phyloP scores from a whole-genome alignment of 495 filamentous ascomycete species.

The Xylaria telfairii region DNA sequence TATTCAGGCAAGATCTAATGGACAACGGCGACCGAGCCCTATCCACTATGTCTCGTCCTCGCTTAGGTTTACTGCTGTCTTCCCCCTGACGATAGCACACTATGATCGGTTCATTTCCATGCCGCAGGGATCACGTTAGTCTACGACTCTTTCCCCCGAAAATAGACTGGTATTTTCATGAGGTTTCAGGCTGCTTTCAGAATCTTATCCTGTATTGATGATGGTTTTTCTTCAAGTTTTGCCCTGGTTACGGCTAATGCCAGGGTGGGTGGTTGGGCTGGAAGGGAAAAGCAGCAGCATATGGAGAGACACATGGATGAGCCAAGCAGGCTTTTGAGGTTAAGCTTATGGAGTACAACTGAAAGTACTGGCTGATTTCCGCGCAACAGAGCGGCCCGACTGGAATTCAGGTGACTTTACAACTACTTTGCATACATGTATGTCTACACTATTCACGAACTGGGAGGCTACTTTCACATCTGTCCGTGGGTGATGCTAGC shows the following conservation, averaged over 20 bases:
- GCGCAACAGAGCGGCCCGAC: slow-evolving; percentile 11
- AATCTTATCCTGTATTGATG: slow-evolving; percentile 41
- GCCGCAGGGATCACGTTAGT: slow-evolving; percentile 34
- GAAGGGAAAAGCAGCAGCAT: slow-evolving; percentile 33
- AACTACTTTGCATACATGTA: slow-evolving; percentile 21
- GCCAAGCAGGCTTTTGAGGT: slow-evolving; percentile 12
- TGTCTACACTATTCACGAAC: slow-evolving; percentile 10
- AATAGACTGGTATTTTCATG: slow-evolving; percentile 42
- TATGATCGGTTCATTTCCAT: slow-evolving; percentile 32
- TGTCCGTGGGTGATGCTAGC: slow-evolving; percentile 8
- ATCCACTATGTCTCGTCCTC: slow-evolving; percentile 14
- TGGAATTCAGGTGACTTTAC: slow-evolving; percentile 21
- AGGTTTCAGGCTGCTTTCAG: slow-evolving; percentile 38
- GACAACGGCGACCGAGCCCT: slow-evolving; percentile 1
- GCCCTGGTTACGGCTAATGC: slow-evolving; percentile 33
- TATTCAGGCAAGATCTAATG: slow-evolving; percentile 22
- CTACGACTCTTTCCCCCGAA: slow-evolving; percentile 33
- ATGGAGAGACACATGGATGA: slow-evolving; percentile 26
- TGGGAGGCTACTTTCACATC: neutral
- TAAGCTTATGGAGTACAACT: slow-evolving; percentile 19
- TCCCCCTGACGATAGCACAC: slow-evolving; percentile 7
- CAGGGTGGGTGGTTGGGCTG: slow-evolving; percentile 33
- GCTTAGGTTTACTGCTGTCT: slow-evolving; percentile 25
- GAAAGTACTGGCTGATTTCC: slow-evolving; percentile 23
- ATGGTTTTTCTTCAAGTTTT: slow-evolving; percentile 37